A percentile compares a stretch with the other conserved stretches of the same genome.
phyloP scores from a whole-genome alignment of 1,284 basidiomycete species.

The Tilletiaria anomala region DNA sequence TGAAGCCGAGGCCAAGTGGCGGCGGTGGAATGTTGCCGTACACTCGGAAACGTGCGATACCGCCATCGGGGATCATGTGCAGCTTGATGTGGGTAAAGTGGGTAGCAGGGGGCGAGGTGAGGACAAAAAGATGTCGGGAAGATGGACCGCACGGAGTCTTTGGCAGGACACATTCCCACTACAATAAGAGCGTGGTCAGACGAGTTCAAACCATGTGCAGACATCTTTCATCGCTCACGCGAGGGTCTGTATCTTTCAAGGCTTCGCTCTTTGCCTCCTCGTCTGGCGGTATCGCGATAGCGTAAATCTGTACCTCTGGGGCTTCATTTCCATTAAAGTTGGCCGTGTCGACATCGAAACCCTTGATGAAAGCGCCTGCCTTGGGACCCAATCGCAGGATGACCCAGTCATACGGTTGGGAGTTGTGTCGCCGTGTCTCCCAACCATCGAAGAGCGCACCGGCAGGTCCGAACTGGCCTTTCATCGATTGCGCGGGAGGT shows the following conservation, averaged over 20 bases:
- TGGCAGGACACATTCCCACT: slow-evolving; percentile 27
- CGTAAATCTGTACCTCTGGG: slow-evolving; percentile 23
- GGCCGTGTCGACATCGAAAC: slow-evolving; percentile 89
- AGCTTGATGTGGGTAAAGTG: slow-evolving; percentile 70
- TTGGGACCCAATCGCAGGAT: slow-evolving; percentile 73
- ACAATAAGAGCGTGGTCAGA: background rate
- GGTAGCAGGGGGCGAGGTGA: slow-evolving; percentile 42
- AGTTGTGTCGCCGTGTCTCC: slow-evolving; percentile 80
- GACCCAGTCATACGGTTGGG: slow-evolving; percentile 61
- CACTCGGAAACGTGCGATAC: slow-evolving; percentile 45
- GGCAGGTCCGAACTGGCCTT: slow-evolving; percentile 84
- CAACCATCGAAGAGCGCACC: slow-evolving; percentile 89
- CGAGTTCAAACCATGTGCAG: background rate
- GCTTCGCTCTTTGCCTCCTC: slow-evolving; percentile 12
- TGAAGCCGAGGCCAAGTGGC: slow-evolving; percentile 36
- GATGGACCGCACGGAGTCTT: slow-evolving; percentile 50
- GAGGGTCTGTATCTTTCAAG: slow-evolving; percentile 10
- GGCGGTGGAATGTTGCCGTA: slow-evolving; percentile 29
- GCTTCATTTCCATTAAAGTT: slow-evolving; percentile 88
- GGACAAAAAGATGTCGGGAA: slow-evolving; percentile 69
- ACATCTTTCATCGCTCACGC: slow-evolving; percentile 3
- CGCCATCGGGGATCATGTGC: slow-evolving; percentile 92
- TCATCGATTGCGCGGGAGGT: slow-evolving; percentile 46
- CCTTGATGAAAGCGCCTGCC: slow-evolving; percentile 53
- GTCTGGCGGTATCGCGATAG: slow-evolving; percentile 9